Evolutionary conservation across 441 rosid genomes (phyloP).

Genomic region (Adansonia gregorii): DNA sequence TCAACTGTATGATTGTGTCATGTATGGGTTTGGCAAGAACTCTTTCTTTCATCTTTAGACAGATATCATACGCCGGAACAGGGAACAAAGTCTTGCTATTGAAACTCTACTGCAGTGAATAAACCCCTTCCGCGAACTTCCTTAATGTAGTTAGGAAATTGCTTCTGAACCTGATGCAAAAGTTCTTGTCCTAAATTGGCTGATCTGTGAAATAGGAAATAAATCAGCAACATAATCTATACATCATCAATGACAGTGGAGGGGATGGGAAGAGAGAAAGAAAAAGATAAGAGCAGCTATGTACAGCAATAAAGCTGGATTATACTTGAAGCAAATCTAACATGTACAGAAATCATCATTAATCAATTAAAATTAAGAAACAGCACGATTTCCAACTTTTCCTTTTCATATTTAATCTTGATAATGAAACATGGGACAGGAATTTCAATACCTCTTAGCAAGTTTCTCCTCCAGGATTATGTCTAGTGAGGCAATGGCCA

Average conservation of each 20-base stretch:
- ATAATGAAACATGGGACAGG: slow-evolving; percentile 1
- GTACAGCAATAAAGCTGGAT: background rate
- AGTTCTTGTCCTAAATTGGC: slow-evolving; percentile 71
- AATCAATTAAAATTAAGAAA: background rate
- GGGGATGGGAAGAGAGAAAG: background rate
- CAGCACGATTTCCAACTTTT: background rate
- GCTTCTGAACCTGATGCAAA: slow-evolving; percentile 61
- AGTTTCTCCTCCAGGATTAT: slow-evolving; percentile 79
- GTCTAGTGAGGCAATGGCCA: slow-evolving; percentile 82
- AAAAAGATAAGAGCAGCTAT: slow-evolving; percentile 17
- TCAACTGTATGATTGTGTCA: slow-evolving; percentile 80
- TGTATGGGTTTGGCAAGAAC: slow-evolving; percentile 94
- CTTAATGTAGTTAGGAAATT: slow-evolving; percentile 72
- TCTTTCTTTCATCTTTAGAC: slow-evolving; percentile 88
- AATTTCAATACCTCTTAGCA: slow-evolving; percentile 61
- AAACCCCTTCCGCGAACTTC: slow-evolving; percentile 93
- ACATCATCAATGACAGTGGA: background rate
- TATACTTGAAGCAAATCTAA: background rate
- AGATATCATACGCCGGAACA: slow-evolving; percentile 85
- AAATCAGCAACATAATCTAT: no score
- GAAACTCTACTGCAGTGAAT: slow-evolving; percentile 89
- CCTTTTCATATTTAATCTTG: slow-evolving; percentile 9
- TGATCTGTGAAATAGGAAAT: slow-evolving; percentile 52
- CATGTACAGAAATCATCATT: no score
- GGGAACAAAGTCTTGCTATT: slow-evolving; percentile 56